A percentile compares a stretch with the other conserved stretches of the same genome.
These are phyloP conservation scores for Elongisporangium prolatum DNA, from an alignment of 352 stramenopile species.

Conservation along the genomic window DNA sequence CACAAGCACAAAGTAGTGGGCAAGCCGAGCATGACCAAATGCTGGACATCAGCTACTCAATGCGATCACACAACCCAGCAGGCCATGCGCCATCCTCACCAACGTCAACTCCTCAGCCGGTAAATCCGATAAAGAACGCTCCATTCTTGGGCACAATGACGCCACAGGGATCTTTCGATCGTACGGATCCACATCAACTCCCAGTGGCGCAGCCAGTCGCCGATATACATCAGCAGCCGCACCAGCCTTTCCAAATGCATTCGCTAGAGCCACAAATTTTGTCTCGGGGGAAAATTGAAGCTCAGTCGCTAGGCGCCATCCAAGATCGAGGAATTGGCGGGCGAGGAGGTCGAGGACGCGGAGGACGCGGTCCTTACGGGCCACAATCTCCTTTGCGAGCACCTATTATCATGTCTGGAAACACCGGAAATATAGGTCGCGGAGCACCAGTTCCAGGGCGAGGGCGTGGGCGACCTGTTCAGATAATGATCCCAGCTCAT, in stretches of 20 bases:
- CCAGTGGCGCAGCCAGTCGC: background rate
- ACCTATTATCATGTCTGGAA: background rate
- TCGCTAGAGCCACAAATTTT: background rate
- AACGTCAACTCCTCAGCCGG: background rate
- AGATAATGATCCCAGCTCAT: conserved; percentile 11
- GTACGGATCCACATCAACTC: background rate
- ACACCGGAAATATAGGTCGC: background rate
- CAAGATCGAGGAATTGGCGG: background rate
- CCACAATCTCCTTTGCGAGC: background rate
- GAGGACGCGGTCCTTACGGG: background rate
- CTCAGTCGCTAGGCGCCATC: background rate
- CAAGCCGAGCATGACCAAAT: background rate
- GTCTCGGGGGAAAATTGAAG: background rate
- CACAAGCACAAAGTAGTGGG: background rate
- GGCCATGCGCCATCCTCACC: background rate
- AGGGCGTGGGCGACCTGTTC: conserved; percentile 16
- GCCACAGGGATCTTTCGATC: background rate
- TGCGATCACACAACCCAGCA: background rate
- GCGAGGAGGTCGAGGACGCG: background rate
- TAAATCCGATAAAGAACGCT: background rate
- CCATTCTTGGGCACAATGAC: background rate
- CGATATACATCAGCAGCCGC: background rate
- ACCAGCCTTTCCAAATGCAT: background rate
- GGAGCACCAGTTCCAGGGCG: background rate
- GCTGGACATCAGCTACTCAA: background rate